Base-by-base conservation (phyloP, 2,329 filamentous ascomycete genomes). In the Aspergillus japonicus region DNA sequence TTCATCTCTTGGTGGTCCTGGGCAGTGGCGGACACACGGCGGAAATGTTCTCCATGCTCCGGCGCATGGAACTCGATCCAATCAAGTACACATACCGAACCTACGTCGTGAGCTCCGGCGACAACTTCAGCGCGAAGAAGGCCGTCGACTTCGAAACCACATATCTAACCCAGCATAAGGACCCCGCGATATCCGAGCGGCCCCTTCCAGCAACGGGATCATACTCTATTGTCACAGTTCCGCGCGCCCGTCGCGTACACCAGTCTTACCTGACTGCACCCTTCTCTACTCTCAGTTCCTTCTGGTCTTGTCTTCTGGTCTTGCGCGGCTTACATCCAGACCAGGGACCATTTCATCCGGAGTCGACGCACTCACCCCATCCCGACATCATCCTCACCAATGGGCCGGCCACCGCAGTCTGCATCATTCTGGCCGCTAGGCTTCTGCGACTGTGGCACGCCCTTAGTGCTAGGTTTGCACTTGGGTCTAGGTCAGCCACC, bases 11-110 rank as follows among this genome's bases (percentile, higher is more conserved):
- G 33, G 85, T 96, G 64, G 88, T 98, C 26, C 88, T 98, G 24
- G 95, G 95, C 55, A 96, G 91, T 2, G 95, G 95, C 33, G 95
- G 95, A 0, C 95, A 99, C 77, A 97, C 95, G 0, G 88, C 92
- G 51, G 95, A 99, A 77, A 96, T 99, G 90, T 82, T 96, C 63
- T 87, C 89, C 70, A 90, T 97, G 80, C 85, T 99, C 81, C 66
- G 84, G 83, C 65, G 85, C 84, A 70, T 81, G 80, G 59, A 76
- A 77, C 44, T 81, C 47, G 69, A 77, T 49, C 80, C 64, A 49
- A 73, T 56, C 72, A 75, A 69, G 77, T 88, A 77, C 71, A 80
- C 78, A 5, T 88, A 90, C 68, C 85, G 95, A 26, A 94, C 91
- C 29, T 99, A 96, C 74, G 78, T 96, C 23, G 82, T 96, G 57